Evolutionary conservation across 192 early-diverging fungal genomes (phyloP), one percentile per base, ranked within the genome.

Genomic region (Rhizophagus clarus): DNA sequence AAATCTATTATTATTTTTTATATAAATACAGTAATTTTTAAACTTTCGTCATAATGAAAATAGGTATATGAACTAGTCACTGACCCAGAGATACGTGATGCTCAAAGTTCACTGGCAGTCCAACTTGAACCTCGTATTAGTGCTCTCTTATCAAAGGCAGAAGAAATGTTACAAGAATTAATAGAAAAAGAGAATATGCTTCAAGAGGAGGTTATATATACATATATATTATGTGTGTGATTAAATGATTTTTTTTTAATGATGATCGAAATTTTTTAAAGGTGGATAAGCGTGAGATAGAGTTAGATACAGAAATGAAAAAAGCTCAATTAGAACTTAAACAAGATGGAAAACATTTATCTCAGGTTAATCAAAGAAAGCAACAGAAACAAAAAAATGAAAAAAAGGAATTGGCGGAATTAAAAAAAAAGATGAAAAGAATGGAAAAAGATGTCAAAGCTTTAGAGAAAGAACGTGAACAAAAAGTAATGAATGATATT

Each of bases 51-150:
- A 2, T 31, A 29, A 29, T 40, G 24, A 72, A n/a, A 72, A 74
- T 31, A 74, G 73, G 15, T 61, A n/a, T 74, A 61, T 56, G 73
- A 74, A n/a, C 22, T 74, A 20, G 73, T 74, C 14, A 74, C 73
- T 14, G 73, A 74, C 9, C n/a, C 47, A 17, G 73, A 74, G 31
- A 74, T 74, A 60, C 17, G 51, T 61, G 73, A 74, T 32, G 29
- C 73, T 61, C 73, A 74, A 28, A 32, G 22, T 11, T 51, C 73
- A 28, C 61, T 74, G 20, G 73, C 73, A 5, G 49, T 34, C n/a
- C 49, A 74, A 31, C 5, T 74, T 37, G 73, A 51, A 9, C 51
- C 73, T 11, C 49, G 56, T 6, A 49, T 74, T 8, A 61, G 14
- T 2, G 20, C 8, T 28, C 45, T 74, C n/a, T 61, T 74, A 74